A percentile compares a stretch with the other conserved stretches of the same genome.
Conservation (phyloP, 2,329 filamentous ascomycete genomes). For the Penicillium sp. region DNA sequence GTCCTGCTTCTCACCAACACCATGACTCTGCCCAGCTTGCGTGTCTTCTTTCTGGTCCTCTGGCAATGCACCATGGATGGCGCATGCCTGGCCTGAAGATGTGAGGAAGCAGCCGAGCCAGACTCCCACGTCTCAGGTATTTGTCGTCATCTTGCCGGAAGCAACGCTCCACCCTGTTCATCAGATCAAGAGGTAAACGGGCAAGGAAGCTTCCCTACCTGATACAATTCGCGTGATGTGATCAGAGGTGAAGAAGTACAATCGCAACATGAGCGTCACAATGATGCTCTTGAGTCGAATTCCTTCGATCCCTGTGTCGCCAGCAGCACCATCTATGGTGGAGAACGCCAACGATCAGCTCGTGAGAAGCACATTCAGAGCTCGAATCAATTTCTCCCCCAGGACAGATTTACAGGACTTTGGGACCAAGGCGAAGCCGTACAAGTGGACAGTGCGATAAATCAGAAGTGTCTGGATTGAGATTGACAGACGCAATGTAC, state of each 20-base stretch:
- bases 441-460: neutral
- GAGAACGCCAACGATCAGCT: slow-evolving; percentile 42
- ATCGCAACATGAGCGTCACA: neutral
- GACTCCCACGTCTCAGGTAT: slow-evolving; percentile 39
- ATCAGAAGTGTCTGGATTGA: slow-evolving; percentile 1
- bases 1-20: neutral
- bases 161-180: neutral
- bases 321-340: slow-evolving; percentile 37
- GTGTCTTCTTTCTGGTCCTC: slow-evolving; percentile 17
- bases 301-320: slow-evolving; percentile 39
- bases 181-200: too few relatives aligned
- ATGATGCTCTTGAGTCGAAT: slow-evolving; percentile 40
- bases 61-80: slow-evolving; percentile 12
- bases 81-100: slow-evolving; percentile 54
- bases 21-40: neutral
- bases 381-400: slow-evolving; percentile 25
- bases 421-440: neutral
- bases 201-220: neutral
- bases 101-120: slow-evolving; percentile 54
- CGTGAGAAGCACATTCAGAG: slow-evolving; percentile 37
- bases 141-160: neutral
- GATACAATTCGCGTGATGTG: neutral
- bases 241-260: neutral
- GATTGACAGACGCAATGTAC: slow-evolving; percentile 19
- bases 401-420: slow-evolving; percentile 22